A percentile compares a stretch with the other conserved stretches of the same genome.
phyloP scores from a whole-genome alignment of 208 protist species.

The Acanthamoeba royreba region DNA sequence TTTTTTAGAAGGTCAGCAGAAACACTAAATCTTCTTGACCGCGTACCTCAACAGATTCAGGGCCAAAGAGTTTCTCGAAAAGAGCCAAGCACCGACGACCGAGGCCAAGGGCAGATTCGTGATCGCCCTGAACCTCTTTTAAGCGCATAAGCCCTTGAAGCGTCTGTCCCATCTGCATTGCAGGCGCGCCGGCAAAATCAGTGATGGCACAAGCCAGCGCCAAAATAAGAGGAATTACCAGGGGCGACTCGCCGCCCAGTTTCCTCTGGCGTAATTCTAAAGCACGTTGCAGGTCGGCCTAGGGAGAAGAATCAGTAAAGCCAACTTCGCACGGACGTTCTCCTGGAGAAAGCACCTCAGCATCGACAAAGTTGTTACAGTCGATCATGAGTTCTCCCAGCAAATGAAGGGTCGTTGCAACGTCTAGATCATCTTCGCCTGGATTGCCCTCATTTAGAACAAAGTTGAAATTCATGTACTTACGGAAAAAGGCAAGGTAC shows the following conservation, averaged over 20 bases:
- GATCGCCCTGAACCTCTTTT: not conserved
- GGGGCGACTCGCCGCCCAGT: not conserved
- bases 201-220: no score
- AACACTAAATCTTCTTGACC: no score
- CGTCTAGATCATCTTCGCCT: slow-evolving; percentile 62
- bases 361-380: slow-evolving; percentile 34
- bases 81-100: not conserved
- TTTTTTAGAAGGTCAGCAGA: not conserved
- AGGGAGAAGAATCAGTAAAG: no score
- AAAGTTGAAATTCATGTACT: no score
- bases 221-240: not conserved
- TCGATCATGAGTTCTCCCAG: slow-evolving; percentile 35
- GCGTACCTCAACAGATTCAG: not conserved
- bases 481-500: not conserved
- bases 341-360: no score
- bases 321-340: no score
- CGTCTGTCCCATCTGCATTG: not conserved
- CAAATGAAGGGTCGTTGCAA: slow-evolving; percentile 41
- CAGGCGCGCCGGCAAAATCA: no score
- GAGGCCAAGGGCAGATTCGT: not conserved
- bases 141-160: not conserved
- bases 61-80: slow-evolving; percentile 39
- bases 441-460: no score
- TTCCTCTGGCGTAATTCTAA: not conserved
- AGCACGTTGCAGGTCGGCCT: not conserved